Evolutionary conservation across 2,329 filamentous ascomycete species (phyloP), one percentile per base, ranked within the genome.

Genomic region (Ophiocordyceps robertsii): DNA sequence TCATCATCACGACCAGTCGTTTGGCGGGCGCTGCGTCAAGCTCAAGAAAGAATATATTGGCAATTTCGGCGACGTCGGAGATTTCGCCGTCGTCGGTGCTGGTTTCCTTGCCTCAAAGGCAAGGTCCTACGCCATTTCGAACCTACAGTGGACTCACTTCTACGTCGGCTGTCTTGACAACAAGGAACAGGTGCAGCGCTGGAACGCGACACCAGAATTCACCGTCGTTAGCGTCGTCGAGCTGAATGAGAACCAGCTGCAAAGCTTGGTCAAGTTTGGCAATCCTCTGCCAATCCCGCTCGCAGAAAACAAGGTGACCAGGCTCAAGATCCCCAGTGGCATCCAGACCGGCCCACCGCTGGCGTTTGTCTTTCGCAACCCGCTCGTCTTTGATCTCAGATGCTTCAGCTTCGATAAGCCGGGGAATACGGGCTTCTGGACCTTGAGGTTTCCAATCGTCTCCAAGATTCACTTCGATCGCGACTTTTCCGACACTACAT

Each of bases 41-140:
- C 61, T 95, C 36, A 95, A 95, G 60, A 87, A 87, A 53, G 85
- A 92, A 53, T 94, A 93, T 52, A 63, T 94, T 32, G 69, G 73
- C 24, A 77, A 77, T 3, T 76, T 90, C 55, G 86, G 87, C 1
- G 88, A 93, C 46, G 77, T 87, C 29, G 84, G 84, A 10, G 89
- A 95, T 57, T 84, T 95, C 55, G 80, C 83, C 2, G 70, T 90
- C 2, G 66, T 95, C 3, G 88, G 85, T 0, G 88, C 77, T 6
- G 76, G 77, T 16, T 88, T 82, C 51, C 75, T 87, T 49, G 64
- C 81, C 3, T 65, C 69, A 40, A 74, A 77, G 47, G 82, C 80
- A 8, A 69, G 67, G 38, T 65, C 69, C 8, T 72, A 76, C 39
- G 60, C 65, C 5, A 58, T 80, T 3, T 64, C 66, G 6, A 67